A percentile compares a stretch with the other conserved stretches of the same genome.
Conservation (phyloP, 2,329 filamentous ascomycete species). For the Talaromyces sp. region DNA sequence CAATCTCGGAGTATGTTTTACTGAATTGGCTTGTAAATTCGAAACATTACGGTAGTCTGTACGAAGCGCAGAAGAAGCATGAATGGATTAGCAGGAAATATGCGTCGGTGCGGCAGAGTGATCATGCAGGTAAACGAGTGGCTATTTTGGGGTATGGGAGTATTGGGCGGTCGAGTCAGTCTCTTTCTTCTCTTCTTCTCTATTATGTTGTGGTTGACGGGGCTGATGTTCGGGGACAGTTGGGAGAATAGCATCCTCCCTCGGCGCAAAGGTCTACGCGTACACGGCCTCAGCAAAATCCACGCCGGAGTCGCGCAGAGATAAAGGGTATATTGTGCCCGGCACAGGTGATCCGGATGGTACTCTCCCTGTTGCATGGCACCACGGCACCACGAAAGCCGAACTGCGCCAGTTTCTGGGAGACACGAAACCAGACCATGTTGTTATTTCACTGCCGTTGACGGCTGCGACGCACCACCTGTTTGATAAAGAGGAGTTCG, state of each 20-base stretch:
- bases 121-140: constrained; percentile 57
- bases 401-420: constrained; percentile 53
- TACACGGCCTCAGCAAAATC: constrained; percentile 69
- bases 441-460: constrained; percentile 56
- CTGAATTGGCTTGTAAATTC: constrained; percentile 58
- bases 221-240: constrained; percentile 33
- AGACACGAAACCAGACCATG: constrained; percentile 52
- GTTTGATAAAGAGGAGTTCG: constrained; percentile 54
- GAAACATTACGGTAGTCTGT: constrained; percentile 53
- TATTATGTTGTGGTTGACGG: not conserved
- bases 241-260: constrained; percentile 56
- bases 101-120: constrained; percentile 25
- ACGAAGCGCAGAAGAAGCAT: constrained; percentile 57
- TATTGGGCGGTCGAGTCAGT: constrained; percentile 58
- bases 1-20: constrained; percentile 65
- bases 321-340: constrained; percentile 64
- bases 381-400: constrained; percentile 52
- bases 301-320: constrained; percentile 62
- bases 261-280: constrained; percentile 70
- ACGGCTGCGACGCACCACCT: constrained; percentile 55
- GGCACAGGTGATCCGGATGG: constrained; percentile 62
- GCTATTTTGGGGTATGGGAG: constrained; percentile 62
- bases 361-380: constrained; percentile 55
- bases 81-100: constrained; percentile 41
- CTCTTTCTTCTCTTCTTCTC: no score